Evolutionary conservation across 192 early-diverging fungal species (phyloP).

Genomic region (Funneliformis mosseae): DNA sequence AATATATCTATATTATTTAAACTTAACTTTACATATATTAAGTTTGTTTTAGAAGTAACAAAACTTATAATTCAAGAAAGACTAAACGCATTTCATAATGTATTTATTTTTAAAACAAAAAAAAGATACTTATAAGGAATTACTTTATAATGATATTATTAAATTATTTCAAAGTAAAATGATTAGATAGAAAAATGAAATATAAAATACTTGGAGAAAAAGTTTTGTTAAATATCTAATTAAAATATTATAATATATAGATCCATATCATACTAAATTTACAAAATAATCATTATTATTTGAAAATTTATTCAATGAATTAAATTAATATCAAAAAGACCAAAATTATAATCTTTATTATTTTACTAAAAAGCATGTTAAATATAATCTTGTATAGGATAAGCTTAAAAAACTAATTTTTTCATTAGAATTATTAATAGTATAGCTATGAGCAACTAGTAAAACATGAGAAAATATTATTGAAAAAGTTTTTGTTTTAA

Average conservation of each 20-base stretch:
- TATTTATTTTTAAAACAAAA: background rate
- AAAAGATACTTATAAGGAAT: background rate
- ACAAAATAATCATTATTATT: background rate
- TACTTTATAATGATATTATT: conserved; percentile 6
- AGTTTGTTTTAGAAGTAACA: no score
- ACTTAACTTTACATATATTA: background rate
- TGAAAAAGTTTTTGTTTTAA: background rate
- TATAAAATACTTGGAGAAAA: background rate
- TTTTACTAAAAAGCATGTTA: background rate
- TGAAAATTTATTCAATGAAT: background rate
- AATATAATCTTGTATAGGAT: background rate
- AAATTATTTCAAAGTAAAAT: background rate
- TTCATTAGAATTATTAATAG: background rate
- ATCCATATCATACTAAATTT: conserved; percentile 2
- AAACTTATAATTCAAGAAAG: background rate
- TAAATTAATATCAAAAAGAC: background rate
- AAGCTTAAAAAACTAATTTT: background rate
- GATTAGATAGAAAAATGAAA: background rate
- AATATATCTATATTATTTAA: background rate
- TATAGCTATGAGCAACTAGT: background rate
- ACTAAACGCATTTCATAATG: background rate
- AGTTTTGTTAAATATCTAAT: background rate
- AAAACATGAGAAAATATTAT: background rate
- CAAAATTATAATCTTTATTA: conserved; percentile 2
- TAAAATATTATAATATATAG: background rate